Base-by-base conservation (phyloP, 805 yeast species). In the Wickerhamomyces bovis region DNA sequence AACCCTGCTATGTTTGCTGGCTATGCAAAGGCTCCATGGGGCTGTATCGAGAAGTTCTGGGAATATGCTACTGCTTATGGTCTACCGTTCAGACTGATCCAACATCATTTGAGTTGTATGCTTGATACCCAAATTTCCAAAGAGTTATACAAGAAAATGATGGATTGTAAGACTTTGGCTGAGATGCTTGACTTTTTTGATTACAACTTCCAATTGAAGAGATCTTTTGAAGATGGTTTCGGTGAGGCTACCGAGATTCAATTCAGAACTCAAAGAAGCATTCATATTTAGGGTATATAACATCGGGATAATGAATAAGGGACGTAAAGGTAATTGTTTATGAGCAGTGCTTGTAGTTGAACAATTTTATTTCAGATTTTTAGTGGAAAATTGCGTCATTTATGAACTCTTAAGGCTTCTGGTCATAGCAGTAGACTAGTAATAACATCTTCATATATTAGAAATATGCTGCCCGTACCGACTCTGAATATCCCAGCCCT, bases 1-100 rank as follows among this genome's bases (percentile, higher is more conserved):
- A 94, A 94, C 62, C 99, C 99, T 0, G 95, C 90, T 0, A 58
- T 94, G 53, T 94, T 94, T 67, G 77, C 85, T 2, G 96, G 95
- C 0, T 77, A 64, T 58, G 69, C 70, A 0, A 71, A 68, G 44
- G 83, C 96, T 2, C 97, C 98, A 3, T 94, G 98, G 97, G 78
- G 83, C 7, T 92, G 95, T 8, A 68, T 94, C 6, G 99, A 94
- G 63, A 71, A 72, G 48, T 86, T 92, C 61, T 80, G 89, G 85
- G 83, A 87, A 57, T 79, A 82, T 53, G 77, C 86, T 9, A 76
- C 88, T 15, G 78, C 82, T 19, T 89, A 83, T 59, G 97, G 97
- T 0, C 69, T 89, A 46, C 97, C 95, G 2, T 92, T 79, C 61
- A 79, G 90, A 60, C 71, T 92, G 35, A 73, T 81, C 4, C 96